Evolutionary conservation across 2,329 filamentous ascomycete genomes (phyloP).

Genomic region (Dendrostoma leiphaemia): DNA sequence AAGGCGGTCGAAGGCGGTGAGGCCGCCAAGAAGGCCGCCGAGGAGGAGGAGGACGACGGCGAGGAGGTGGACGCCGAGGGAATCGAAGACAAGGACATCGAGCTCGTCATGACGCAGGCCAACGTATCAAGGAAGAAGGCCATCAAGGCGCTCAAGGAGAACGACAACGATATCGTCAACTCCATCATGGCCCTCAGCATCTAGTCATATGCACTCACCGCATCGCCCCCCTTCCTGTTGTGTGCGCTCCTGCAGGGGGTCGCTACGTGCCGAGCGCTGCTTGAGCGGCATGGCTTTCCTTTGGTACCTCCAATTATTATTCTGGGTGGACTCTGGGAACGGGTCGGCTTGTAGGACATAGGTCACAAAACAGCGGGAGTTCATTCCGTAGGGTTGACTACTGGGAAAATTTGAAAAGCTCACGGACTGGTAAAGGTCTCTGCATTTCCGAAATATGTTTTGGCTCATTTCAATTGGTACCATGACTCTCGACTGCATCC

Average conservation of each 20-base stretch:
- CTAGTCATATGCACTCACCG: conserved; percentile 38
- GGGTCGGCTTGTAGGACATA: conserved; percentile 7
- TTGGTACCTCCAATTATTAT: conserved; percentile 6
- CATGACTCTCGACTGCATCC: not conserved
- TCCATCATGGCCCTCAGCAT: conserved; percentile 98
- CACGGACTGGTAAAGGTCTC: conserved; percentile 10
- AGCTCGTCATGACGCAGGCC: conserved; percentile 97
- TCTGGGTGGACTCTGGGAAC: conserved; percentile 10
- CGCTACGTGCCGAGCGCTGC: not conserved
- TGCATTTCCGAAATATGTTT: not conserved
- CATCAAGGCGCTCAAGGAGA: conserved; percentile 97
- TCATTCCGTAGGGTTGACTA: conserved; percentile 2
- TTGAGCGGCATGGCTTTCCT: conserved; percentile 3
- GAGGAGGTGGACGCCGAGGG: conserved; percentile 95
- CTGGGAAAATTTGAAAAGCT: conserved; percentile 16
- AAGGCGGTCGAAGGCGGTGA: conserved; percentile 56
- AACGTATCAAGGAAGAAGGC: conserved; percentile 97
- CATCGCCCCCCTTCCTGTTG: not conserved
- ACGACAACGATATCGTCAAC: conserved; percentile 99
- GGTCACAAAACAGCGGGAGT: conserved; percentile 9
- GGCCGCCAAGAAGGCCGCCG: conserved; percentile 64
- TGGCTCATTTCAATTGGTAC: not conserved
- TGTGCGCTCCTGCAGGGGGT: not conserved
- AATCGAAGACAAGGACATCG: conserved; percentile 98
- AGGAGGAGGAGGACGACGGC: conserved; percentile 84